These are phyloP conservation scores for Phaffia australis DNA, from an alignment of 768 basidiomycete species.

Conservation along the genomic window DNA sequence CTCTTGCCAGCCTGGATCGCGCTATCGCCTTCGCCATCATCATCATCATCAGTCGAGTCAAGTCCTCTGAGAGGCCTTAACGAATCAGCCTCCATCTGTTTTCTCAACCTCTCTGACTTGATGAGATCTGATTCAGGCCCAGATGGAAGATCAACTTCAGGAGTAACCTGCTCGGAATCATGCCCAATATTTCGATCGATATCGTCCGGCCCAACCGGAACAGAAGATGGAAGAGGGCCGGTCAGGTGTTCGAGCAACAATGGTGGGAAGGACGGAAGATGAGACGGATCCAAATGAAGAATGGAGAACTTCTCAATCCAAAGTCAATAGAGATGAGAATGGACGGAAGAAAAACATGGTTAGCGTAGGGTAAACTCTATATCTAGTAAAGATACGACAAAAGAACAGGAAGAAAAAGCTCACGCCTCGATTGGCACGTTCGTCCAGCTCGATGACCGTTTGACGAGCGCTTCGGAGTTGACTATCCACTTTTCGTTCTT, in stretches of 20 bases:
- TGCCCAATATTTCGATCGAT: background rate
- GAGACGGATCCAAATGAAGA: conserved; percentile 61
- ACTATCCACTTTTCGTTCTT: conserved; percentile 61
- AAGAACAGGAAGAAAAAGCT: conserved; percentile 31
- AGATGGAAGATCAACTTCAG: background rate
- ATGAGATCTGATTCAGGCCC: background rate
- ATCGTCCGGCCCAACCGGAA: background rate
- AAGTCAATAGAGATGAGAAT: background rate
- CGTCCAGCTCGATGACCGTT: conserved; percentile 66
- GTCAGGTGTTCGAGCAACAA: conserved; percentile 51
- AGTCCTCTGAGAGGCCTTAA: background rate
- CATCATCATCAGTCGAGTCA: conserved; percentile 9
- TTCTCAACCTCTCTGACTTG: background rate
- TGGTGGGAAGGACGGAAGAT: conserved; percentile 55
- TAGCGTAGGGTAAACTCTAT: conserved; percentile 6
- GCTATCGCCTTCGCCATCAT: conserved; percentile 11
- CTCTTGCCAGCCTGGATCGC: background rate
- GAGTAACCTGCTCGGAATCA: background rate
- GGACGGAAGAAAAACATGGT: conserved; percentile 17
- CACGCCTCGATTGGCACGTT: conserved; percentile 53
- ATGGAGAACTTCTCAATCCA: conserved; percentile 57
- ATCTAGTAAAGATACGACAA: background rate
- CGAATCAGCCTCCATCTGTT: conserved; percentile 13
- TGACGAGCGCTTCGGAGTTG: conserved; percentile 59
- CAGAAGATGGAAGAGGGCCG: conserved; percentile 31